Evolutionary conservation across 1,284 basidiomycete genomes (phyloP).

Genomic region (Paramarasmius palmivorus): DNA sequence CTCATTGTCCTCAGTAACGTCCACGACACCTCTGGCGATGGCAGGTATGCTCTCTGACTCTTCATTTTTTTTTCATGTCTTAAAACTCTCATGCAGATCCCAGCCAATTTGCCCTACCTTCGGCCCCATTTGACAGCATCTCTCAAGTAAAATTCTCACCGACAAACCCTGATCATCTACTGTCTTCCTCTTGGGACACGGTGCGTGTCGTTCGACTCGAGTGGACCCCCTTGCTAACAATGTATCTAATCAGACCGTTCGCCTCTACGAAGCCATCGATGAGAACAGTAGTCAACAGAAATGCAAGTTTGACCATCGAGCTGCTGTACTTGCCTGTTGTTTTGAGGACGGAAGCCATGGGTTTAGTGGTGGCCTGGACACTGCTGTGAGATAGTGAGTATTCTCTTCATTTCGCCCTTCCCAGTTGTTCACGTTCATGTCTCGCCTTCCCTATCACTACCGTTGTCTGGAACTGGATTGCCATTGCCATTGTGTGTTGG

Average conservation of each 20-base stretch:
- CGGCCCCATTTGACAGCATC: constrained; percentile 84
- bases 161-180: constrained; percentile 68
- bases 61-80: too few species aligned
- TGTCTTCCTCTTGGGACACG: constrained; percentile 88
- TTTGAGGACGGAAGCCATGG: constrained; percentile 65
- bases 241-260: constrained; percentile 58
- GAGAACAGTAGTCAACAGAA: constrained; percentile 58
- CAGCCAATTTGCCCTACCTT: constrained; percentile 39
- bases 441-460: constrained; percentile 1
- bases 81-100: too few species aligned
- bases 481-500: constrained; percentile 2
- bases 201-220: too few species aligned
- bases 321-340: constrained; percentile 68
- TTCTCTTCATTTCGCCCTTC: not conserved
- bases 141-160: constrained; percentile 84
- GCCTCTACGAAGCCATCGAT: constrained; percentile 65
- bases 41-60: too few species aligned
- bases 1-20: too few species aligned
- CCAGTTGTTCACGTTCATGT: constrained; percentile 26
- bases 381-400: constrained; percentile 72
- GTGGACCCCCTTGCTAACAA: too few species aligned
- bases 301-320: constrained; percentile 77
- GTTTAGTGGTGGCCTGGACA: constrained; percentile 77
- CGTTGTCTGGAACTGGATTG: too few species aligned
- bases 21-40: too few species aligned